Conservation (phyloP, 441 rosid genomes). For the Lepidium campestre region DNA sequence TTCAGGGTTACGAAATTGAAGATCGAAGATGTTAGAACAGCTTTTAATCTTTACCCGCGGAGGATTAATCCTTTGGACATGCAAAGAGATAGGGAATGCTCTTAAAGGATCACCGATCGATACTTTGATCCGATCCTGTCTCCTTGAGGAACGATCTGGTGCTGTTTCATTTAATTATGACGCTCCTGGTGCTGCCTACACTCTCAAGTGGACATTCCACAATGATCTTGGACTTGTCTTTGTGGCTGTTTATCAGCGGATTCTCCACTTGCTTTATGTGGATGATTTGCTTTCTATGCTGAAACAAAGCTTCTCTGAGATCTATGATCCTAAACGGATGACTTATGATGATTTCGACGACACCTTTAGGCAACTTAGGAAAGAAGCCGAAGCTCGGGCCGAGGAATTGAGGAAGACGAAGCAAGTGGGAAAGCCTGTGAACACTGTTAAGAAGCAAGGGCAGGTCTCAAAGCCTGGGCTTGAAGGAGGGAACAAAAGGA, state of each 20-base stretch:
- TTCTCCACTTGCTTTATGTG: slow-evolving; percentile 79
- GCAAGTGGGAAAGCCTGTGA: slow-evolving; percentile 44
- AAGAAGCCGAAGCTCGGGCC: slow-evolving; percentile 83
- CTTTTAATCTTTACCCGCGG: slow-evolving; percentile 88
- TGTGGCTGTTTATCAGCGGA: slow-evolving; percentile 91
- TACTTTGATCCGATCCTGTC: slow-evolving; percentile 81
- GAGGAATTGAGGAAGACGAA: slow-evolving; percentile 79
- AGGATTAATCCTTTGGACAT: slow-evolving; percentile 96
- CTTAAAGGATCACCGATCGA: slow-evolving; percentile 93
- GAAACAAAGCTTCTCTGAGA: slow-evolving; percentile 63
- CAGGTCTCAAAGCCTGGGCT: slow-evolving; percentile 48
- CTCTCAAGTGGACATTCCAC: slow-evolving; percentile 94
- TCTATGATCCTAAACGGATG: slow-evolving; percentile 68
- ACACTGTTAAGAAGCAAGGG: slow-evolving; percentile 57
- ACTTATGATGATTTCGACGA: slow-evolving; percentile 67
- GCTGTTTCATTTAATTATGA: slow-evolving; percentile 64
- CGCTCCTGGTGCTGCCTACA: slow-evolving; percentile 75
- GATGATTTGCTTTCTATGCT: slow-evolving; percentile 82
- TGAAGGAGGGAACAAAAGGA: slow-evolving; percentile 56
- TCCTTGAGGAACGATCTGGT: slow-evolving; percentile 95
- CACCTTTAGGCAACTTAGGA: slow-evolving; percentile 85
- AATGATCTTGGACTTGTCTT: slow-evolving; percentile 93
- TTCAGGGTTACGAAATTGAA: slow-evolving; percentile 33
- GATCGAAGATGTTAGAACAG: slow-evolving; percentile 78
- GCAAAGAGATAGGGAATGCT: slow-evolving; percentile 90